Percentiles rank a stretch among this genome's conserved stretches.
Evolutionary conservation across 495 filamentous ascomycete genomes (phyloP).

Genomic region (Recurvomyces mirabilis): DNA sequence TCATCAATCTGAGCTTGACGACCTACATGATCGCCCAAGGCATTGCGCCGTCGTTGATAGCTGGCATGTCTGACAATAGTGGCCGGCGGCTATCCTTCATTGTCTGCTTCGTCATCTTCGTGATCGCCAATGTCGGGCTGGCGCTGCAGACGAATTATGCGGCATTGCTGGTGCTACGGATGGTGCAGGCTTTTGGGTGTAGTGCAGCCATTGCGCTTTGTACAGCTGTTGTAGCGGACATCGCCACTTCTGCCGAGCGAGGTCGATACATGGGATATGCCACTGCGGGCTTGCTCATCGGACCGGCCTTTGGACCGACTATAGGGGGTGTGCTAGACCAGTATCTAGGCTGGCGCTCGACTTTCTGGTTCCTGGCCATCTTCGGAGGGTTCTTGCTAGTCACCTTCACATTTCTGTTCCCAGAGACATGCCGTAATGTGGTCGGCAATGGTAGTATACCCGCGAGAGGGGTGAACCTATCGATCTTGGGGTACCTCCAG

Average conservation of each 20-base stretch:
- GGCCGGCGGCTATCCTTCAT: constrained; percentile 25
- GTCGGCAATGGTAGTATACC: constrained; percentile 60
- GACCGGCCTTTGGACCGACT: constrained; percentile 19
- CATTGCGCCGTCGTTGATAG: constrained; percentile 27
- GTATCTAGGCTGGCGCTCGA: constrained; percentile 56
- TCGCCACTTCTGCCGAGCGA: constrained; percentile 25
- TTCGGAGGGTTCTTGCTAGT: constrained; percentile 32
- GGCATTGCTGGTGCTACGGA: constrained; percentile 27
- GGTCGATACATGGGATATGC: constrained; percentile 28
- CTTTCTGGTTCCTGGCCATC: constrained; percentile 59
- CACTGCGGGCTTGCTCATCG: constrained; percentile 17
- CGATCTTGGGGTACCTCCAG: constrained; percentile 33
- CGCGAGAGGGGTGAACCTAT: constrained; percentile 41
- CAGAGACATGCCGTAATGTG: constrained; percentile 52
- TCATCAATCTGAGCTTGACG: constrained; percentile 27
- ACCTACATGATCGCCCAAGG: constrained; percentile 31
- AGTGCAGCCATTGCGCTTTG: constrained; percentile 26
- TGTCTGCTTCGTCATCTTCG: constrained; percentile 27
- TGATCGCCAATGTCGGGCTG: constrained; percentile 26
- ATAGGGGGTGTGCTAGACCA: constrained; percentile 54
- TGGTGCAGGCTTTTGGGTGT: constrained; percentile 25
- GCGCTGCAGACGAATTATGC: constrained; percentile 28
- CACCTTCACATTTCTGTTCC: constrained; percentile 32
- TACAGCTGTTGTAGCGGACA: constrained; percentile 26
- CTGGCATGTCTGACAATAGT: constrained; percentile 26